Percentiles rank a stretch among this genome's conserved stretches.
Evolutionary conservation across 345 rosid genomes (phyloP).

Genomic region (Adansonia digitata): DNA sequence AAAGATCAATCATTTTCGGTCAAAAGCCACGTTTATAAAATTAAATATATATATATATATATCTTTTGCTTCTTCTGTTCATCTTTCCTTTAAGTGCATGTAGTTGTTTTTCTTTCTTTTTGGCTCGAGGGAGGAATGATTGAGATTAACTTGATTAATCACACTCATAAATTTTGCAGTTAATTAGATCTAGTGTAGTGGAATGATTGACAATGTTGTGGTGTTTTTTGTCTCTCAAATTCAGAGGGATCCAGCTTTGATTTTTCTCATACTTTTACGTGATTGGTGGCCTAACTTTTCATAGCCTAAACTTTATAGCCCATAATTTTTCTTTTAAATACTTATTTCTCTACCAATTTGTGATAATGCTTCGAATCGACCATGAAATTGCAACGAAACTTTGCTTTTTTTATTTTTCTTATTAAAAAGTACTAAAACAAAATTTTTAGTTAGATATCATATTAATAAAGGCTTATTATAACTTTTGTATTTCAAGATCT

Average conservation of each 20-base stretch:
- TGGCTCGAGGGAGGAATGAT: neutral
- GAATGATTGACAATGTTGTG: neutral
- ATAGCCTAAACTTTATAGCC: neutral
- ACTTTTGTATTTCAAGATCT: no score
- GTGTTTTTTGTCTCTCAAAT: neutral
- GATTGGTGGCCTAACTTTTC: neutral
- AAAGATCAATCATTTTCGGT: neutral
- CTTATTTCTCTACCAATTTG: neutral
- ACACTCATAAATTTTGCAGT: neutral
- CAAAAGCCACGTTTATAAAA: constrained; percentile 27
- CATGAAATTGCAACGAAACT: neutral
- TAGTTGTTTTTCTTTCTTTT: no score
- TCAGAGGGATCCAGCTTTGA: neutral
- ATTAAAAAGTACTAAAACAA: neutral
- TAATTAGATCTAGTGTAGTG: no score
- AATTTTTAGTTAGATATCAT: no score
- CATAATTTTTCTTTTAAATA: neutral
- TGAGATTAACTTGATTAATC: neutral
- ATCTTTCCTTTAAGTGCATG: no score
- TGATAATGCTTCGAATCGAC: neutral
- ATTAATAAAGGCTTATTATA: no score
- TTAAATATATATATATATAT: no score
- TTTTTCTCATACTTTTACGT: neutral
- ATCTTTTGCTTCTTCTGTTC: no score
- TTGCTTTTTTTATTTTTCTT: neutral